Conservation (phyloP, 2,329 filamentous ascomycete species). For the Penicillium crustosum region DNA sequence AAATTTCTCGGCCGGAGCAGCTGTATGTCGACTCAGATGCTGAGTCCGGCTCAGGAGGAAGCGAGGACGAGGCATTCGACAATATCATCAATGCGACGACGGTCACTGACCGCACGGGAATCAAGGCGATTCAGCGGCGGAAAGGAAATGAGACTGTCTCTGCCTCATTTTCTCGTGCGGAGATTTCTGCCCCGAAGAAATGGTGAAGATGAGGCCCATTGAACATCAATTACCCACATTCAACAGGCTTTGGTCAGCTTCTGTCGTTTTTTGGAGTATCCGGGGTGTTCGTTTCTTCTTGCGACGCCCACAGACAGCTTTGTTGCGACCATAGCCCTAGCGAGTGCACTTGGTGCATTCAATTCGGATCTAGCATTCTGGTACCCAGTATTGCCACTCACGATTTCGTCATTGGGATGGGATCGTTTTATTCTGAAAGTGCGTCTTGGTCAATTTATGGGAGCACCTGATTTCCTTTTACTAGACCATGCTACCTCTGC, state of each 20-base stretch:
- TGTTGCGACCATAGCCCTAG: not conserved
- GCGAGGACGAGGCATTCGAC: constrained; percentile 76
- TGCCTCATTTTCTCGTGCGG: constrained; percentile 51
- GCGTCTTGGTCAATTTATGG: not conserved
- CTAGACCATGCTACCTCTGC: not conserved
- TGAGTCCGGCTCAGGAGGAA: constrained; percentile 68
- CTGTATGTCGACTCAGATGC: constrained; percentile 62
- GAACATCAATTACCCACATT: not conserved
- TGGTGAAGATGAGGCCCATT: constrained; percentile 32
- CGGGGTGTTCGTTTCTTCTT: not conserved
- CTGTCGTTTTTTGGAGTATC: not conserved
- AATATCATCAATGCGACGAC: constrained; percentile 90
- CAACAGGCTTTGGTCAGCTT: too few species aligned
- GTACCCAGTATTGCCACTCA: not conserved
- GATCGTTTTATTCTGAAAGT: not conserved
- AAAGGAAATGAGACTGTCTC: constrained; percentile 51
- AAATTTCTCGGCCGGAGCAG: constrained; percentile 60
- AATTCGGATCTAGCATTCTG: not conserved
- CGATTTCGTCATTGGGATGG: not conserved
- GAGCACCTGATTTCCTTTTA: not conserved
- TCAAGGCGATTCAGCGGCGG: constrained; percentile 60
- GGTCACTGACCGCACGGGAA: constrained; percentile 80
- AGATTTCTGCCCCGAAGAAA: constrained; percentile 51
- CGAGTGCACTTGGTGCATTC: not conserved
- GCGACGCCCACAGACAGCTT: not conserved